A percentile compares a stretch with the other conserved stretches of the same genome.
Evolutionary conservation across 169 alveolate genomes (phyloP).

Genomic region (Plasmodium inui): DNA sequence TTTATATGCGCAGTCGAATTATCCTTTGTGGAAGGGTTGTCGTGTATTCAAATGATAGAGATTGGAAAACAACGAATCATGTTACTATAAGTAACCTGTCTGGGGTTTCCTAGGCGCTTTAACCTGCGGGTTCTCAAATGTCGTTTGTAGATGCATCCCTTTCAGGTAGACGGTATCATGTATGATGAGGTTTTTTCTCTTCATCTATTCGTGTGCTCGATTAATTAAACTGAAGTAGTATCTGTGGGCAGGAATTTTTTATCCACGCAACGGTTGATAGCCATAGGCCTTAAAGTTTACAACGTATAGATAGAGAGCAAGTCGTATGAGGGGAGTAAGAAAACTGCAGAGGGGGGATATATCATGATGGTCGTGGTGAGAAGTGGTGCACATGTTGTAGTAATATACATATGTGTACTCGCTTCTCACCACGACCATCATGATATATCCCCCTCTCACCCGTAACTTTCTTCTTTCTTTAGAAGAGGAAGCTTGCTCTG

Average conservation of each 20-base stretch:
- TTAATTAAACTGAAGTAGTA: neutral
- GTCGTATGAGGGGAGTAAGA: neutral
- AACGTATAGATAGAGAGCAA: neutral
- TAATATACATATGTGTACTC: constrained; percentile 50
- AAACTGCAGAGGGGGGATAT: neutral
- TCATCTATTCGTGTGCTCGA: neutral
- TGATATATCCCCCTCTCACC: constrained; percentile 84
- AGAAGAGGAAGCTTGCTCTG: constrained; percentile 92
- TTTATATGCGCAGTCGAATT: neutral
- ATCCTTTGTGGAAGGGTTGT: neutral
- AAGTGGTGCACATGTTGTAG: constrained; percentile 46
- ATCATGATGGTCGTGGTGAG: constrained; percentile 3
- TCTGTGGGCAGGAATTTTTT: neutral
- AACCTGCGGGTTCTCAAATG: neutral
- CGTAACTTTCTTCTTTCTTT: constrained; percentile 90
- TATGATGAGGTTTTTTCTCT: neutral
- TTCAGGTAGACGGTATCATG: neutral
- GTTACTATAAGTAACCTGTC: neutral
- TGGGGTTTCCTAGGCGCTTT: constrained; percentile 5
- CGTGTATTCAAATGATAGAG: neutral
- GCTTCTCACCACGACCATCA: constrained; percentile 91
- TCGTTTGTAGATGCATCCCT: neutral
- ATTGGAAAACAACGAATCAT: neutral
- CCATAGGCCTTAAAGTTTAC: neutral
- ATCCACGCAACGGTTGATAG: neutral